A percentile compares a stretch with the other conserved stretches of the same genome.
phyloP scores from a whole-genome alignment of 306 rosid genomes.

The Cajanus cajan region DNA sequence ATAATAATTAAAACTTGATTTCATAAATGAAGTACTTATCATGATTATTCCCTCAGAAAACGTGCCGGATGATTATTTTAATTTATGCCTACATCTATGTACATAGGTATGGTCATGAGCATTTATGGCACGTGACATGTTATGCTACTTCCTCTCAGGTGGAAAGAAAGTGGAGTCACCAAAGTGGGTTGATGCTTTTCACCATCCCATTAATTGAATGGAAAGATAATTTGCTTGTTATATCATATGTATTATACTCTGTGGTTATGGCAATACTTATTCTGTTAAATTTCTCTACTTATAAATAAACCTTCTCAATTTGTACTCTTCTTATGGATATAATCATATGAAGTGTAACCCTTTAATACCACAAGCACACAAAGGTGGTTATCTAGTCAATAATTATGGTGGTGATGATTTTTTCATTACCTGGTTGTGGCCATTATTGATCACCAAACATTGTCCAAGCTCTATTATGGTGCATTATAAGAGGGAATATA shows the following conservation, averaged over 20 bases:
- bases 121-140: neutral
- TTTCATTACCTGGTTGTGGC: neutral
- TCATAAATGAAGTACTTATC: conserved; percentile 29
- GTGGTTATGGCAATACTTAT: neutral
- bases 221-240: neutral
- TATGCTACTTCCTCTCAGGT: neutral
- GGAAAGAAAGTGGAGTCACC: conserved; percentile 23
- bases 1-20: conserved; percentile 27
- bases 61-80: conserved; percentile 13
- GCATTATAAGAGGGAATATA: neutral
- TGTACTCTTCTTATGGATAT: neutral
- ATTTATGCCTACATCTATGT: neutral
- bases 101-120: conserved; percentile 10
- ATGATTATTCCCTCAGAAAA: conserved; percentile 17
- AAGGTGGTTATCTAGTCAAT: conserved; percentile 8
- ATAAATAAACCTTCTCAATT: neutral
- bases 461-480: neutral
- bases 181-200: conserved; percentile 28
- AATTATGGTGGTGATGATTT: conserved; percentile 9
- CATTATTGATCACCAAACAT: conserved; percentile 5
- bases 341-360: too few relatives aligned
- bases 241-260: neutral
- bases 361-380: neutral
- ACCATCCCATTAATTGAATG: conserved; percentile 30
- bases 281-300: neutral